Evolutionary conservation across 768 basidiomycete species (phyloP).

Genomic region (Russula griseocarnosa): DNA sequence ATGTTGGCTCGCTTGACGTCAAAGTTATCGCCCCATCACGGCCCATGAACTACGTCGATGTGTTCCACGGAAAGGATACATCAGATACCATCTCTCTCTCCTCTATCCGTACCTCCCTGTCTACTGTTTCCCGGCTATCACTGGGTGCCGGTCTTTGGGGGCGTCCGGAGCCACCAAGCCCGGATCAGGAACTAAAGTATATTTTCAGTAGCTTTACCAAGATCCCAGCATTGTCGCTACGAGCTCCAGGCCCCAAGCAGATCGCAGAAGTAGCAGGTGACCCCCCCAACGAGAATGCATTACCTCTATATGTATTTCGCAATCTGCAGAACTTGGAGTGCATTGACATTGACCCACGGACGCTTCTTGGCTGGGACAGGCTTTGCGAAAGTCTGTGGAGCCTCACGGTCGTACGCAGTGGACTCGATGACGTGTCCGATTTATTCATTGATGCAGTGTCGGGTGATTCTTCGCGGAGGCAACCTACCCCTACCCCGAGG

Average conservation of each 20-base stretch:
- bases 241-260: conserved; percentile 57
- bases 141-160: conserved; percentile 74
- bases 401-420: conserved; percentile 73
- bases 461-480: conserved; percentile 67
- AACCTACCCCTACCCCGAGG: conserved; percentile 48
- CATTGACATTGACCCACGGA: conserved; percentile 76
- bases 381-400: conserved; percentile 66
- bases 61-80: conserved; percentile 53
- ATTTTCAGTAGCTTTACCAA: conserved; percentile 89
- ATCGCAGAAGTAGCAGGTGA: conserved; percentile 69
- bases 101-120: conserved; percentile 73
- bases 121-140: conserved; percentile 70
- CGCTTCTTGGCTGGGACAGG: conserved; percentile 78
- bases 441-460: conserved; percentile 71
- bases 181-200: conserved; percentile 77
- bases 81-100: conserved; percentile 71
- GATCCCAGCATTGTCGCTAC: conserved; percentile 71
- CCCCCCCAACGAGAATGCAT: conserved; percentile 63
- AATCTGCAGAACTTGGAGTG: conserved; percentile 74
- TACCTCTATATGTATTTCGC: conserved; percentile 84
- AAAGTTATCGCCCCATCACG: conserved; percentile 66
- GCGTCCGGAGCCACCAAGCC: conserved; percentile 49
- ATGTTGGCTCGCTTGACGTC: conserved; percentile 77
- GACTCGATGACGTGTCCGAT: conserved; percentile 75
- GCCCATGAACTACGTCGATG: conserved; percentile 69